A percentile compares a stretch with the other conserved stretches of the same genome.
These are phyloP conservation scores for Nemophila menziesii DNA, from an alignment of 257 asterid species.

Conservation along the genomic window DNA sequence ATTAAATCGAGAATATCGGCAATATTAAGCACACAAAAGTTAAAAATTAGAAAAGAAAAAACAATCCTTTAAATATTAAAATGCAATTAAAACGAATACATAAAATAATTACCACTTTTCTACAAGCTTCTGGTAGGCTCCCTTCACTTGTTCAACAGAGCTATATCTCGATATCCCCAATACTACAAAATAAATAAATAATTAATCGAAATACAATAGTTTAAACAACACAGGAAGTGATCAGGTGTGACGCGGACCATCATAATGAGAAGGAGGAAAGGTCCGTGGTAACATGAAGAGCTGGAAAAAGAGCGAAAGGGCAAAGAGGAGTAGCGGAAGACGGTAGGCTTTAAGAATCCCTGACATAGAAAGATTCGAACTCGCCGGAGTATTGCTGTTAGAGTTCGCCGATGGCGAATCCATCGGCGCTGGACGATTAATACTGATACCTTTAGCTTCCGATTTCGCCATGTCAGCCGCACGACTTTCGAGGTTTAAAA, in stretches of 20 bases:
- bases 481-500: no score
- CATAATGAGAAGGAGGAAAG: conserved; percentile 74
- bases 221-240: background rate
- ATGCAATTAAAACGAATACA: no score
- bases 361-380: conserved; percentile 17
- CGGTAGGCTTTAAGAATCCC: conserved; percentile 46
- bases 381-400: conserved; percentile 18
- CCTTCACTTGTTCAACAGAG: conserved; percentile 56
- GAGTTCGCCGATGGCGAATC: no score
- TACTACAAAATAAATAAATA: conserved; percentile 20
- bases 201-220: background rate
- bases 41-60: no score
- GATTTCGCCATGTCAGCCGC: no score
- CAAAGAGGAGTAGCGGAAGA: conserved; percentile 56
- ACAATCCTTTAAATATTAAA: no score
- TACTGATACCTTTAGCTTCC: no score
- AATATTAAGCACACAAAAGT: no score
- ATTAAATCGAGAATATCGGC: no score
- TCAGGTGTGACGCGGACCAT: conserved; percentile 23
- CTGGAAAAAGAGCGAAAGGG: conserved; percentile 56
- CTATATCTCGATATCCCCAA: conserved; percentile 62
- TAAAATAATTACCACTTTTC: conserved; percentile 49
- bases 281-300: conserved; percentile 62
- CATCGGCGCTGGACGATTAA: no score
- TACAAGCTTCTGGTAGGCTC: conserved; percentile 52